Base-by-base conservation (phyloP, 2,329 filamentous ascomycete species). In the Sarocladium strictum region DNA sequence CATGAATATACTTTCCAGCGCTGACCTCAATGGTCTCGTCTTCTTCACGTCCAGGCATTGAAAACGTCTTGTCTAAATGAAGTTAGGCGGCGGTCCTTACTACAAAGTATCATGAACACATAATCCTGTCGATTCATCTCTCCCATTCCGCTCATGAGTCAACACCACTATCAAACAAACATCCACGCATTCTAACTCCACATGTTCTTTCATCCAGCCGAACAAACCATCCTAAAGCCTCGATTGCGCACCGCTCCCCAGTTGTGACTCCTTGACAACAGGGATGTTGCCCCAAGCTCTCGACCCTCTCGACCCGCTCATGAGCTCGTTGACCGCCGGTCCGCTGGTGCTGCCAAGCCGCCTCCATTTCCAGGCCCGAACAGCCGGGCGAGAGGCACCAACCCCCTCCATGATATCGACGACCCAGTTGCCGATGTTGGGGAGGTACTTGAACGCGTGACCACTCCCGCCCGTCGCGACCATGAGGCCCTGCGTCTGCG, bases 401-500 rank as follows among this genome's bases (percentile, higher is more conserved):
- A 56, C 58, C 1, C 73, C 70, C 57, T 76, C 68, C 15, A 83
- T 64, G n/a, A 75, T 71, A 57, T 81, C 73, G 2, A 77, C 69
- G n/a, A 83, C 75, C 55, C 70, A 71, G 33, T 76, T 74, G 1
- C 80, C 79, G 60, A 84, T 72, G 2, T 77, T 74, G 0, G 81
- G 80, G 54, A 82, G 60, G 58, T 80, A 83, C 60, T 83, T 84
- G 65, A 83, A 84, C 0, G 71, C 81, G 64, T 84, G 80, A 0
- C 81, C 81, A 38, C 73, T 77, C 0, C 81, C 82, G 1, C 80
- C 81, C 0, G 81, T 83, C 7, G 80, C 80, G 1, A 85, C 71
- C 60, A 83, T 78, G 1, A 84, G 60, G 0, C 75, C 72, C 33
- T 84, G 77, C 78, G 83, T 66, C 80, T 84, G 3, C 81, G 72